Percentiles rank a stretch among this genome's conserved stretches.
These are phyloP conservation scores for Carex kokanica DNA, from an alignment of 176 grass and related monocot species.

Conservation along the genomic window DNA sequence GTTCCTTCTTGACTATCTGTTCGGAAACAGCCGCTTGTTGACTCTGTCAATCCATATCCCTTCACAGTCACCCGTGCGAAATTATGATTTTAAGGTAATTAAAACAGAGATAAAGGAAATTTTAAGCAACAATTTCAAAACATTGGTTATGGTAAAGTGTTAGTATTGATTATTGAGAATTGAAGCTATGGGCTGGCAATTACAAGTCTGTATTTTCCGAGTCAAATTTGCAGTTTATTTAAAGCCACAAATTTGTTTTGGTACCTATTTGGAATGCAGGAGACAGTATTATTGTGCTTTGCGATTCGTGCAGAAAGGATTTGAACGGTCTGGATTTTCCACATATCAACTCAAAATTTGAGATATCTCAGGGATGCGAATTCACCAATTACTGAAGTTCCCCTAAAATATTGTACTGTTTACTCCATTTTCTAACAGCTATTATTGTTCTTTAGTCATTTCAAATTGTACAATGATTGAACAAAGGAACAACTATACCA, in stretches of 20 bases:
- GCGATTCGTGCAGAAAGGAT: too few species aligned
- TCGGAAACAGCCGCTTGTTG: conserved; percentile 7
- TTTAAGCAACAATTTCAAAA: neutral
- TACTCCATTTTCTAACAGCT: neutral
- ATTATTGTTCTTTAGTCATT: neutral
- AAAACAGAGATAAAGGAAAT: neutral
- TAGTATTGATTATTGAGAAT: neutral
- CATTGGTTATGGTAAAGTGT: neutral
- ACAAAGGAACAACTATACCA: neutral
- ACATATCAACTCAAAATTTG: too few species aligned
- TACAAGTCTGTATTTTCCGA: neutral
- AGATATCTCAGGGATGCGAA: too few species aligned
- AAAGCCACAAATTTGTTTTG: too few species aligned
- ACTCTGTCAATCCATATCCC: conserved; percentile 44
- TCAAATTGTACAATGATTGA: neutral
- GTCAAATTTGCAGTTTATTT: too few species aligned
- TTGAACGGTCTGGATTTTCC: too few species aligned
- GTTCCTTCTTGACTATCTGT: conserved; percentile 19
- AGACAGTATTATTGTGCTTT: too few species aligned
- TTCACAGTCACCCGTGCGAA: neutral
- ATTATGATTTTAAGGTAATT: neutral
- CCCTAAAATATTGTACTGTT: neutral
- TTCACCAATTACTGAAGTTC: neutral
- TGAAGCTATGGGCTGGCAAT: neutral
- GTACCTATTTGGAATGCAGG: too few species aligned